Evolutionary conservation across 2,329 filamentous ascomycete species (phyloP).

Genomic region (Xenosphaeropsis pyriputrescens): DNA sequence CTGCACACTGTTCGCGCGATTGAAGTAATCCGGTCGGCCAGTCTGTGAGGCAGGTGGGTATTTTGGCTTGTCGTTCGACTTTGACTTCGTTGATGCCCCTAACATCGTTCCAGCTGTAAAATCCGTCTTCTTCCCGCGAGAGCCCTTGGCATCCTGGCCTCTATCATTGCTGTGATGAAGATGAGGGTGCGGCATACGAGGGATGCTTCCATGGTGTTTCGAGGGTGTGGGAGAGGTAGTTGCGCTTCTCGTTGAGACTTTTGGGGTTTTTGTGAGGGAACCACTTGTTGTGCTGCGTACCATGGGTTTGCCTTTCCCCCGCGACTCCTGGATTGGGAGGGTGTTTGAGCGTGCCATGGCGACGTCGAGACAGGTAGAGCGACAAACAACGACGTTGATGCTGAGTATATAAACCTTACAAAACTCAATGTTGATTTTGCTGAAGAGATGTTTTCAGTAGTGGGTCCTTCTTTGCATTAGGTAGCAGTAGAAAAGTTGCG

Average conservation of each 20-base stretch:
- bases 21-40: background rate
- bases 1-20: conserved; percentile 9
- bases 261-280: conserved; percentile 3
- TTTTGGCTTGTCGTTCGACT: too few relatives aligned
- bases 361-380: too few relatives aligned
- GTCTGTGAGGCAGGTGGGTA: background rate
- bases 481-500: too few relatives aligned
- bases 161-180: background rate
- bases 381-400: too few relatives aligned
- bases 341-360: conserved; percentile 7
- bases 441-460: too few relatives aligned
- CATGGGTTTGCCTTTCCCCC: background rate
- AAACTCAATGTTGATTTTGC: too few relatives aligned
- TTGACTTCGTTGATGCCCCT: too few relatives aligned
- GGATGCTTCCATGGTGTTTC: conserved; percentile 1
- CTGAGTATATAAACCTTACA: too few relatives aligned
- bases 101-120: background rate
- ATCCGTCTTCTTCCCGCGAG: background rate
- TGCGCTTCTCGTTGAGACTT: conserved; percentile 3
- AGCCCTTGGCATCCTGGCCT: background rate
- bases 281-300: background rate
- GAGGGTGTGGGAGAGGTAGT: conserved; percentile 1
- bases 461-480: too few relatives aligned
- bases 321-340: conserved; percentile 3
- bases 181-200: conserved; percentile 1